Conservation (phyloP, 2,329 filamentous ascomycete species). For the Talaromyces piceae region DNA sequence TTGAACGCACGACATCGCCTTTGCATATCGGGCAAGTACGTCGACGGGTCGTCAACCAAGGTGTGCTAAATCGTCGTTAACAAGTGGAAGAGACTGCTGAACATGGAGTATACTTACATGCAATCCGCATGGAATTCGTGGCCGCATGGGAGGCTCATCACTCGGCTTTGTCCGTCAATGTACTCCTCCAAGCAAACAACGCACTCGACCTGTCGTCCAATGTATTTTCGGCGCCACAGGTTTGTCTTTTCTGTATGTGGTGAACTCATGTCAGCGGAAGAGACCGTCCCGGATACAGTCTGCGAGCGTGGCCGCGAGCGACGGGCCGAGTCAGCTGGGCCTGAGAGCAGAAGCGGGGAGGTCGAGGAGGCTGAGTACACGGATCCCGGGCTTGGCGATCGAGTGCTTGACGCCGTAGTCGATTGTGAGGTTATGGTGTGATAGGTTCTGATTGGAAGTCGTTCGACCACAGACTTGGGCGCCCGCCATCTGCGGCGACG, state of each 20-base stretch:
- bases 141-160: constrained; percentile 95
- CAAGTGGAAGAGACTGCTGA: not conserved
- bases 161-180: constrained; percentile 81
- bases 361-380: constrained; percentile 57
- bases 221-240: constrained; percentile 50
- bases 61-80: constrained; percentile 56
- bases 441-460: constrained; percentile 90
- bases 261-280: constrained; percentile 18
- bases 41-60: constrained; percentile 90
- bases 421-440: constrained; percentile 68
- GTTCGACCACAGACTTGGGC: constrained; percentile 93
- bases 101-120: constrained; percentile 64
- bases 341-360: constrained; percentile 61
- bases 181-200: constrained; percentile 97
- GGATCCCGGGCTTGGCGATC: constrained; percentile 56
- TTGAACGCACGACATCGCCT: constrained; percentile 72
- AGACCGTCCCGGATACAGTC: constrained; percentile 26
- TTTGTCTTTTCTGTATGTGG: constrained; percentile 41
- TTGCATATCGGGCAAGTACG: constrained; percentile 99
- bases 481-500: constrained; percentile 86
- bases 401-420: constrained; percentile 46
- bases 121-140: constrained; percentile 97
- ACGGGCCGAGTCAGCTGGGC: constrained; percentile 18
- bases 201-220: constrained; percentile 70
- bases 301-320: constrained; percentile 32